A percentile compares a stretch with the other conserved stretches of the same genome.
phyloP scores from a whole-genome alignment of 306 rosid genomes.

The Glycine soja region DNA sequence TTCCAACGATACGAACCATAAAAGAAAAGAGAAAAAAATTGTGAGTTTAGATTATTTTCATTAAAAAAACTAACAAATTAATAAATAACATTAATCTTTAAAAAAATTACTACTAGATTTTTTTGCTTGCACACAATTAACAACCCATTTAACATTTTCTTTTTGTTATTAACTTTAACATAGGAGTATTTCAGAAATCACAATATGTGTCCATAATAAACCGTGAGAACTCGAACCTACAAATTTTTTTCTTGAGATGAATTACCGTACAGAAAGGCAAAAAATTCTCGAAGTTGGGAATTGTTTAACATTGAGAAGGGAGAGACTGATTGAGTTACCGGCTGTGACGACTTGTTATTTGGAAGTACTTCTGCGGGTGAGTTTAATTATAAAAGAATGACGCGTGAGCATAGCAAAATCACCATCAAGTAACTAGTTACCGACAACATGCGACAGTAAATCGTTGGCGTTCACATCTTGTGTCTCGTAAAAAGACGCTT shows the following conservation, averaged over 20 bases:
- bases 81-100: too few species aligned
- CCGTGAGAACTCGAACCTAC: not conserved
- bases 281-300: not conserved
- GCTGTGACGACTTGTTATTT: not conserved
- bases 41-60: too few species aligned
- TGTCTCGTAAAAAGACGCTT: not conserved
- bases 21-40: too few species aligned
- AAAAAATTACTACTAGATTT: too few species aligned
- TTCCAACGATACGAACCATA: too few species aligned
- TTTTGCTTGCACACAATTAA: too few species aligned
- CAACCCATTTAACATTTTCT: too few species aligned
- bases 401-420: not conserved
- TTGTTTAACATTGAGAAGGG: not conserved
- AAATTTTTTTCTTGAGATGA: not conserved
- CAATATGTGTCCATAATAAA: not conserved
- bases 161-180: too few species aligned
- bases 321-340: not conserved
- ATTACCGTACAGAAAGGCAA: not conserved
- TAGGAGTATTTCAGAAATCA: too few species aligned
- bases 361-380: not conserved
- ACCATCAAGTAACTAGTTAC: not conserved
- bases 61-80: too few species aligned
- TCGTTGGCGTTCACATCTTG: not conserved
- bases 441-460: conserved; percentile 10
- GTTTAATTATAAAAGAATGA: not conserved